A percentile compares a stretch with the other conserved stretches of the same genome.
Conservation (phyloP, 441 rosid genomes). For the Kokia cookei region DNA sequence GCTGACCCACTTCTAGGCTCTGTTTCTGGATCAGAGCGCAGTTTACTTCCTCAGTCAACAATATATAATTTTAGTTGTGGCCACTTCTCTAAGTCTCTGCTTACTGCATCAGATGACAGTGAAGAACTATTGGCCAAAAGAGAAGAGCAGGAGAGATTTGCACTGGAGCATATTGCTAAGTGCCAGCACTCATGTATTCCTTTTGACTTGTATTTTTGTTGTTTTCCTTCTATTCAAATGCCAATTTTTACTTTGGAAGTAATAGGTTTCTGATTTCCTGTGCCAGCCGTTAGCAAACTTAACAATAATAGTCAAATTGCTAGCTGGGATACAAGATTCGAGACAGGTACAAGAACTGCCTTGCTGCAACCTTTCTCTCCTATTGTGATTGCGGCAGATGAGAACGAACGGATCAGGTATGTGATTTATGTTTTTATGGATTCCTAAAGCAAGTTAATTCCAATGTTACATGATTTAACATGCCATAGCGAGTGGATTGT, state of each 20-base stretch:
- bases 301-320: slow-evolving; percentile 69
- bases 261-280: slow-evolving; percentile 18
- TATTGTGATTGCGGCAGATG: slow-evolving; percentile 95
- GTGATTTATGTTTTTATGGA: neutral
- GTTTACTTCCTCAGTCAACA: slow-evolving; percentile 89
- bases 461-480: too few relatives aligned
- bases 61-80: slow-evolving; percentile 97
- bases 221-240: neutral
- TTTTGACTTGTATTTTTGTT: slow-evolving; percentile 10
- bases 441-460: neutral
- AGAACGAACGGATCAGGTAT: slow-evolving; percentile 89
- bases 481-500: too few relatives aligned
- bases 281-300: slow-evolving; percentile 74
- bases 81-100: slow-evolving; percentile 95
- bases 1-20: slow-evolving; percentile 88
- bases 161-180: slow-evolving; percentile 78
- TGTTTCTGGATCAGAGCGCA: slow-evolving; percentile 65
- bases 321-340: slow-evolving; percentile 93
- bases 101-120: slow-evolving; percentile 69
- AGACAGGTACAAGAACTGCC: slow-evolving; percentile 77
- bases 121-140: slow-evolving; percentile 76
- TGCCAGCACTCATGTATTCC: slow-evolving; percentile 85
- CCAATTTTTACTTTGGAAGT: slow-evolving; percentile 10
- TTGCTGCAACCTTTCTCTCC: slow-evolving; percentile 93
- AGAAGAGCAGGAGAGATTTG: slow-evolving; percentile 84